Evolutionary conservation across 768 basidiomycete species (phyloP).

Genomic region (Leccinum disarticulatum): DNA sequence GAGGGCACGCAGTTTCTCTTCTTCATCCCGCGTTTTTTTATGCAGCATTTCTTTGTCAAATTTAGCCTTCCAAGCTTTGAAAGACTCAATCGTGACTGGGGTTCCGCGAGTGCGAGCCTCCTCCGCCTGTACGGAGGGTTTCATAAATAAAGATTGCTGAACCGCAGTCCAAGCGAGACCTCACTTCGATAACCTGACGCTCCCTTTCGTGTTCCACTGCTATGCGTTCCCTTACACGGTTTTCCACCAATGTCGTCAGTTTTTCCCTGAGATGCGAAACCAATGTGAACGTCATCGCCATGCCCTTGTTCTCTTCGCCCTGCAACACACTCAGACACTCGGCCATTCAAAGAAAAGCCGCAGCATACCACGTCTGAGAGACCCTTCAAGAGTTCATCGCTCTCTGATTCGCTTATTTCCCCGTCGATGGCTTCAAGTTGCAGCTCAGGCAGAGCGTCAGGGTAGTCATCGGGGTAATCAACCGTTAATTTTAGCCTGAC

Average conservation of each 20-base stretch:
- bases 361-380: conserved; percentile 55
- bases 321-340: conserved; percentile 26
- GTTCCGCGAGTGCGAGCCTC: conserved; percentile 88
- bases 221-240: conserved; percentile 53
- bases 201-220: conserved; percentile 73
- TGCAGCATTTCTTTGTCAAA: conserved; percentile 70
- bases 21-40: conserved; percentile 69
- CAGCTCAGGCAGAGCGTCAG: conserved; percentile 77
- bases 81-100: conserved; percentile 81
- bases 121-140: conserved; percentile 60
- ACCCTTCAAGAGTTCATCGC: conserved; percentile 52
- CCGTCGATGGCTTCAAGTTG: conserved; percentile 63
- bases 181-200: conserved; percentile 72
- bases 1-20: conserved; percentile 69
- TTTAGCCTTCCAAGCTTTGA: conserved; percentile 74
- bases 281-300: conserved; percentile 98
- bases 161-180: conserved; percentile 6
- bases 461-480: conserved; percentile 80
- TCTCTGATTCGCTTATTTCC: conserved; percentile 59
- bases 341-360: conserved; percentile 6
- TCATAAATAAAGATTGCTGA: conserved; percentile 2
- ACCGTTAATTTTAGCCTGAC: conserved; percentile 75
- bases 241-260: conserved; percentile 60
- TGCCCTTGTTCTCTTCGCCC: conserved; percentile 86
- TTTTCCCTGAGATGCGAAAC: conserved; percentile 83